phyloP scores from a whole-genome alignment of 108 stramenopile species.

The Cyclotella sp. region DNA sequence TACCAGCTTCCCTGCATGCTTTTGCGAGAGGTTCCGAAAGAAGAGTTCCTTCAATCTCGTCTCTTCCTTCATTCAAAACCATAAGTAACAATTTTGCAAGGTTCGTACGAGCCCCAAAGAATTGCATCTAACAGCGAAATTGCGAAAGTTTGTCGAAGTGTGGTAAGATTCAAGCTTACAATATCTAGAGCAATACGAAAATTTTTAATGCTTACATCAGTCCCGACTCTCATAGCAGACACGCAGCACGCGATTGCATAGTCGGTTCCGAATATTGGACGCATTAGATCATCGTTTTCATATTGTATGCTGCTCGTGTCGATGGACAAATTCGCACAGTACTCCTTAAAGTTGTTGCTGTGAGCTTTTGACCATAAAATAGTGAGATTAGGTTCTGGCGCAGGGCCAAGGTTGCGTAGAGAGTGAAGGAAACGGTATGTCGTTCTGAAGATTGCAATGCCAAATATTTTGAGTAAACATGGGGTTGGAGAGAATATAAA shows the following conservation, averaged over 20 bases:
- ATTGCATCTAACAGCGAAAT: no score
- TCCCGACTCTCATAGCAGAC: slow-evolving; percentile 67
- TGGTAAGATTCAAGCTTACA: no score
- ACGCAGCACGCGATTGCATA: slow-evolving; percentile 80
- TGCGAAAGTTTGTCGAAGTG: no score
- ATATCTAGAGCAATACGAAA: no score
- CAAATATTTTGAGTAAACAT: background rate
- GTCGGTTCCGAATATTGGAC: slow-evolving; percentile 65
- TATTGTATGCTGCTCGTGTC: slow-evolving; percentile 61
- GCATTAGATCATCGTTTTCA: slow-evolving; percentile 74
- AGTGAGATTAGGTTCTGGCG: slow-evolving; percentile 75
- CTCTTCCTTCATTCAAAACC: slow-evolving; percentile 68
- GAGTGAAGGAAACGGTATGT: slow-evolving; percentile 54
- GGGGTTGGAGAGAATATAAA: slow-evolving; percentile 18
- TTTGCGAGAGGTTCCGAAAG: slow-evolving; percentile 56
- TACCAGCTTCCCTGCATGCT: slow-evolving; percentile 63
- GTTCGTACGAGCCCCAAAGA: slow-evolving; percentile 72
- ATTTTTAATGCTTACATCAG: no score
- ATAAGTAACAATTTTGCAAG: slow-evolving; percentile 70
- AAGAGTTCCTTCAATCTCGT: slow-evolving; percentile 64
- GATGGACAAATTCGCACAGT: slow-evolving; percentile 64
- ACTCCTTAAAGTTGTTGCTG: slow-evolving; percentile 61
- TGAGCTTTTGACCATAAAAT: slow-evolving; percentile 67
- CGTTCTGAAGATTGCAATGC: slow-evolving; percentile 6
- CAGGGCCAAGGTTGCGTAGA: slow-evolving; percentile 51